Base-by-base conservation (phyloP, 805 yeast genomes). In the Ogataea paradorogensis region DNA sequence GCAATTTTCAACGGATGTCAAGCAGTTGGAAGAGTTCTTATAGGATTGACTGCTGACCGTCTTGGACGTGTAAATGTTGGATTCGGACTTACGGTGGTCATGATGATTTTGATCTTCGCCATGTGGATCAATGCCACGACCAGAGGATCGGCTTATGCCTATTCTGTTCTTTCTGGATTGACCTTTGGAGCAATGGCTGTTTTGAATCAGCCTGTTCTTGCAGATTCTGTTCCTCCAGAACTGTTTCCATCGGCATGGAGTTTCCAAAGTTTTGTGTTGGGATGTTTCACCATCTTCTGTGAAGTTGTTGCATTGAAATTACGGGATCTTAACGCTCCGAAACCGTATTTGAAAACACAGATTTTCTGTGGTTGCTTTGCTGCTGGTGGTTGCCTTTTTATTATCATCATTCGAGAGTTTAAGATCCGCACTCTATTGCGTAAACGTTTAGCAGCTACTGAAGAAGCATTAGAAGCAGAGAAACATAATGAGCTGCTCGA, bases 301-400 rank as follows among this genome's bases (percentile, higher is more conserved):
- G 67, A 63, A 42, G 58, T 59, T 22, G 58, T 53, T 14, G 61
- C 62, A 0, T 40, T 63, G 40, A 49, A 52, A 10, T 38, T 62
- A 33, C 43, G 58, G 27, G 46, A 58, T 25, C 23, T 35, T 18
- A 15, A 33, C 6, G 30, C 42, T 6, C 6, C 43, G 1, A 49
- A 27, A 15, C 84, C 85, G 2, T 82, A 73, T 51, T 59, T 75
- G 22, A 70, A 78, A 47, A 69, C 84, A 2, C 88, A 82, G 52
- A 66, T 80, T 2, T 78, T 78, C 50, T 73, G 79, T 5, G 87
- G 86, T 1, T 62, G 73, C 33, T 78, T 72, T 43, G 55, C 74
- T 7, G 61, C 56, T 7, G 74, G 75, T 0, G 58, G 73, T 3
- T 3, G 76, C 1, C 38, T 78, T 16, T 57, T 76, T 28, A 28